Percentiles rank a stretch among this genome's conserved stretches.
phyloP scores from a whole-genome alignment of 805 yeast species.

The Peterozyma xylosa region DNA sequence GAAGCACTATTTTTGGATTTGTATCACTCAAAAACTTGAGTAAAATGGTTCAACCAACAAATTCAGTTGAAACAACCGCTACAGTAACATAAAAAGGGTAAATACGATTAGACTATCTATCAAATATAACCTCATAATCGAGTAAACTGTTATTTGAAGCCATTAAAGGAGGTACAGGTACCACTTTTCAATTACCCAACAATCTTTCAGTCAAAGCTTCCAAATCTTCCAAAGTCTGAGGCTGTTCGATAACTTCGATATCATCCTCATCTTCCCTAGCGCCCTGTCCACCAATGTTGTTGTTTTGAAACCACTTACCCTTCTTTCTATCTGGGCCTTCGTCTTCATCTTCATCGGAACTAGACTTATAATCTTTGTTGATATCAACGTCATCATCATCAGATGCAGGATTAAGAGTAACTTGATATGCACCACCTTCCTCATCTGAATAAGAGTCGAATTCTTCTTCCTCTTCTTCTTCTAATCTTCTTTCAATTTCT shows the following conservation, averaged over 20 bases:
- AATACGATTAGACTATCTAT: too few species aligned
- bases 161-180: too few species aligned
- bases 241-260: constrained; percentile 74
- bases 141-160: too few species aligned
- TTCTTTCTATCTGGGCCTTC: constrained; percentile 22
- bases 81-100: too few species aligned
- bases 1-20: too few species aligned
- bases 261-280: constrained; percentile 16
- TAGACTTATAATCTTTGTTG: constrained; percentile 31
- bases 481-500: constrained; percentile 58
- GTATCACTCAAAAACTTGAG: too few species aligned
- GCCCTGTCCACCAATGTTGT: constrained; percentile 15
- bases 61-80: too few species aligned
- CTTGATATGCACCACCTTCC: background rate
- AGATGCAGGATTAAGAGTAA: too few species aligned
- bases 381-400: constrained; percentile 23
- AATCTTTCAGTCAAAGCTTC: constrained; percentile 73
- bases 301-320: constrained; percentile 43
- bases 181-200: constrained; percentile 14
- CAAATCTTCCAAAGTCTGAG: constrained; percentile 86
- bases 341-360: constrained; percentile 25
- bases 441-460: constrained; percentile 13
- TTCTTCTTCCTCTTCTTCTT: constrained; percentile 32
- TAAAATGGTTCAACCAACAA: too few species aligned
- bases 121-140: too few species aligned